Base-by-base conservation (phyloP, 2,329 filamentous ascomycete species). In the Falciphora oryzae region DNA sequence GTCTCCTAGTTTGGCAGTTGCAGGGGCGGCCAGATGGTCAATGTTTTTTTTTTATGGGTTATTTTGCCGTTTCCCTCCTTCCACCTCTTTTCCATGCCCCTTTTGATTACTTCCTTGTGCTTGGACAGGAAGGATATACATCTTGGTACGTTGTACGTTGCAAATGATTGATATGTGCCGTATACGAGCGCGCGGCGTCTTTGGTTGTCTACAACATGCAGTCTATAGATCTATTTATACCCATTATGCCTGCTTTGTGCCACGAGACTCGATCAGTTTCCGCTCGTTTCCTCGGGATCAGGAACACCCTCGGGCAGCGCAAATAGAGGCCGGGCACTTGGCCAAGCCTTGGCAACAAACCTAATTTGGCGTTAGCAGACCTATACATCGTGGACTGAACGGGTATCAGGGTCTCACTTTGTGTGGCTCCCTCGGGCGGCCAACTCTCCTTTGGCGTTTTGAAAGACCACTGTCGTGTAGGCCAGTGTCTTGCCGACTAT, bases 341-440 rank as follows among this genome's bases (percentile, higher is more conserved):
- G 62, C 71, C 71, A 73, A 3, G 69, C 70, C 59, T 71, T 70
- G 16, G 71, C 68, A 25, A 73, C 69, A 62, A 70, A 72, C 57
- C 70, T 70, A 27, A 57, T 8, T 14, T 62, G 66, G 29, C 8
- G n/a, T 56, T 13, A 62, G 31, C 22, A 56, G 32, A 32, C 27
- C 29, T 16, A 16, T 3, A 18, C 31, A 4, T 22, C 11, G 10
- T 8, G 56, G 18, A 4, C 16, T 31, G 3, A 2, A 22, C n/a
- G 14, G 27, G 61, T n/a, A 28, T 13, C 14, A 25, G 22, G 10
- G 27, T 1, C 80, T 72, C 70, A 88, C 86, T 89, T 89, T 18
- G 86, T 89, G 70, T 89, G 86, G 68, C 85, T 89, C 58, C 86
- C 86, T 60, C 86, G 76, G 0, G 86, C 86, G 14, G 85, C 82